Conservation (phyloP, 2,329 filamentous ascomycete genomes). For the Mariannaea elegans region DNA sequence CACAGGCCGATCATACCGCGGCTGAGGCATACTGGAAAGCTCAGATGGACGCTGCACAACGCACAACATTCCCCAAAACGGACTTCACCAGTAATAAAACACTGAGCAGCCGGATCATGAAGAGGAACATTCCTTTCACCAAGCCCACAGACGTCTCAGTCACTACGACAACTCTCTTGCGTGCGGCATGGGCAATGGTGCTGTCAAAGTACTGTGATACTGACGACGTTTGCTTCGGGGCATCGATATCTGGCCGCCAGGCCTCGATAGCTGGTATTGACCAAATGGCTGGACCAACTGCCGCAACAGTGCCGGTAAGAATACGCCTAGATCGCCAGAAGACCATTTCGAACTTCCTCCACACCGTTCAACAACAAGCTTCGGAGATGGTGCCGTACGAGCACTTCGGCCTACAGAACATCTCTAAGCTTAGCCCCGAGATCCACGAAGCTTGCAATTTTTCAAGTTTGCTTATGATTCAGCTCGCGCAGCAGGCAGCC, state of each 20-base stretch:
- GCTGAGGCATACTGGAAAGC: background rate
- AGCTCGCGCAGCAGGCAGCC: constrained; percentile 10
- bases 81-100: constrained; percentile 40
- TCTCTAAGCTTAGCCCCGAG: no score
- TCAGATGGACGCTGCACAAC: background rate
- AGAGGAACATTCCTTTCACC: constrained; percentile 55
- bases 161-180: constrained; percentile 25
- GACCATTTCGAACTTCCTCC: constrained; percentile 14
- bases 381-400: constrained; percentile 22
- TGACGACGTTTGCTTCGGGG: constrained; percentile 53
- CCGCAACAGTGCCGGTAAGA: constrained; percentile 53
- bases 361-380: constrained; percentile 21
- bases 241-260: constrained; percentile 52
- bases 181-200: constrained; percentile 60
- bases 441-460: constrained; percentile 42
- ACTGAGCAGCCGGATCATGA: constrained; percentile 55
- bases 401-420: no score
- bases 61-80: constrained; percentile 28
- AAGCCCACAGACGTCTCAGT: background rate
- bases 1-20: background rate
- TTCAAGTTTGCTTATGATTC: constrained; percentile 38
- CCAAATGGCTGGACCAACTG: constrained; percentile 39
- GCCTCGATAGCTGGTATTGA: constrained; percentile 33
- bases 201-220: constrained; percentile 56
- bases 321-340: constrained; percentile 44